A percentile compares a stretch with the other conserved stretches of the same genome.
phyloP scores from a whole-genome alignment of 305 asterid genomes.

The Withania somnifera region DNA sequence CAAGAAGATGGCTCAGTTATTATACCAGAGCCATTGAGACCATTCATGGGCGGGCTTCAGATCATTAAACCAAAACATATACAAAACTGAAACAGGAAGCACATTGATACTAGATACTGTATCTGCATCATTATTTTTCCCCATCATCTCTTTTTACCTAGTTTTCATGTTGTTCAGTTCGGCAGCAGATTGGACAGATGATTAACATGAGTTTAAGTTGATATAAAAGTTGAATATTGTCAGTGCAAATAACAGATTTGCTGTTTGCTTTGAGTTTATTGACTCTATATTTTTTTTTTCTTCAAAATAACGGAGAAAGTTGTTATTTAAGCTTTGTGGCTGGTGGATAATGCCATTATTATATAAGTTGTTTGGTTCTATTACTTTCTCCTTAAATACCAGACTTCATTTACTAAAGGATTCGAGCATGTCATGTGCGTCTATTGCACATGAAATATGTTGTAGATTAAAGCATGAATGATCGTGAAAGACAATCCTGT shows the following conservation, averaged over 20 bases:
- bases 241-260: background rate
- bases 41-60: constrained; percentile 81
- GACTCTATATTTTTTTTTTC: too few relatives aligned
- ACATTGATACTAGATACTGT: background rate
- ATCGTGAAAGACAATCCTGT: background rate
- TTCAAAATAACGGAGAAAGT: too few relatives aligned
- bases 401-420: background rate
- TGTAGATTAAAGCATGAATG: background rate
- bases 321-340: too few relatives aligned
- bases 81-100: background rate
- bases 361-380: too few relatives aligned
- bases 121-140: background rate
- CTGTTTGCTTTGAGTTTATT: background rate
- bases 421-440: background rate
- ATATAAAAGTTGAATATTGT: background rate
- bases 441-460: background rate
- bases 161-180: background rate
- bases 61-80: constrained; percentile 33
- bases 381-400: background rate
- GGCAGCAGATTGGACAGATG: background rate
- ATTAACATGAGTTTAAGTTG: background rate
- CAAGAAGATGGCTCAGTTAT: constrained; percentile 87
- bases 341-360: too few relatives aligned
- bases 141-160: background rate
- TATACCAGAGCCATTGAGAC: constrained; percentile 66